Evolutionary conservation across 1,284 basidiomycete genomes (phyloP).

Genomic region (Fomitopsis schrenkii): DNA sequence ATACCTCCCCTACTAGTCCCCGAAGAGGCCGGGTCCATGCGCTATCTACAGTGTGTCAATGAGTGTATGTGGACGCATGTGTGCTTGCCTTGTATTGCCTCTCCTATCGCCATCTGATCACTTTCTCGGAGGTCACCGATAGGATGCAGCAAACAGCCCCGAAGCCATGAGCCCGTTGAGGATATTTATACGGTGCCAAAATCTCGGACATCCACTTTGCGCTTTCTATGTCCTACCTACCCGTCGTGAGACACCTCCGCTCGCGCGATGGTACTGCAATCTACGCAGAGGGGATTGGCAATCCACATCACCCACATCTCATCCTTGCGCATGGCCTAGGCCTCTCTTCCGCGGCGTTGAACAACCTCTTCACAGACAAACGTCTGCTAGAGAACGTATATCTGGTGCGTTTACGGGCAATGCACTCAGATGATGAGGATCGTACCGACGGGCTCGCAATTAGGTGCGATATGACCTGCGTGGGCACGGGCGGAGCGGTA

Average conservation of each 20-base stretch:
- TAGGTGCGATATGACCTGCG: constrained; percentile 31
- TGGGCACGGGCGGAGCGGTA: constrained; percentile 27
- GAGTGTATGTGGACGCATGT: too few relatives aligned
- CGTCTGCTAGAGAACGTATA: constrained; percentile 27
- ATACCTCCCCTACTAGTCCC: too few relatives aligned
- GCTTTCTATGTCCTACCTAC: constrained; percentile 6
- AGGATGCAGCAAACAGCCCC: too few relatives aligned
- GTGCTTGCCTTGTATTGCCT: too few relatives aligned
- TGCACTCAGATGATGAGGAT: background rate
- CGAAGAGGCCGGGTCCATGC: too few relatives aligned
- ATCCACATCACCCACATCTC: constrained; percentile 31
- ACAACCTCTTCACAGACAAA: constrained; percentile 29
- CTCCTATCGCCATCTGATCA: too few relatives aligned
- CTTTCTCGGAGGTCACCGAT: too few relatives aligned
- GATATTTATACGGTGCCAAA: too few relatives aligned
- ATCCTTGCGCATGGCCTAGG: constrained; percentile 37
- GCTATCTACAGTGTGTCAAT: too few relatives aligned
- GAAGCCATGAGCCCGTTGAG: too few relatives aligned
- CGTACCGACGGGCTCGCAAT: background rate
- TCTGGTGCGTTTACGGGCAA: constrained; percentile 23
- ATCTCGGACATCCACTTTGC: background rate
- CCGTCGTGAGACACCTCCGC: constrained; percentile 11
- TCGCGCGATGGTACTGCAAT: constrained; percentile 21
- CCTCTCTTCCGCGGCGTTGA: constrained; percentile 28
- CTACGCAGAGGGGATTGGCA: constrained; percentile 33